Base-by-base conservation (phyloP, 352 stramenopile genomes). In the Globisporangium spiculum region DNA sequence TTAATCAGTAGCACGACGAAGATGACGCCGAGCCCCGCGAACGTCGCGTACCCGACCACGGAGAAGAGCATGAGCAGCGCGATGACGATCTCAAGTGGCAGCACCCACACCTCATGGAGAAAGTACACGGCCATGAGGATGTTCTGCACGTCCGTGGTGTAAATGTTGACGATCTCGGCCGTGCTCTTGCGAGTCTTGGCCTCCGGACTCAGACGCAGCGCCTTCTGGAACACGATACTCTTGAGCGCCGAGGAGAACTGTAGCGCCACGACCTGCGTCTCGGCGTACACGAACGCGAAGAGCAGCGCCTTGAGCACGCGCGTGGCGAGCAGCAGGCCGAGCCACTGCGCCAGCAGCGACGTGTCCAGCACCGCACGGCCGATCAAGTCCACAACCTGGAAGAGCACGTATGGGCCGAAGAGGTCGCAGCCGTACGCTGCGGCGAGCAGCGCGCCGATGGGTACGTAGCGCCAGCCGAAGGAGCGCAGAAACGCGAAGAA, bases 171-270 rank as follows among this genome's bases (percentile, higher is more conserved):
- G 32, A 92, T 79, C 22, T 82, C 77, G 52, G 77, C 75, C 20
- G 74, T 77, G 41, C 79, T 78, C 64, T 80, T 80, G 20, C 61
- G 54, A 18, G 73, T 74, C 7, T 72, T 70, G 27, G 70, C 69
- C 20, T 79, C 71, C 4, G 69, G 20, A 63, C 68, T 75, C 12
- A 93, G 74, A 0, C 82, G 73, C 55, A 92, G 67, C 27, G 83
- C 77, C 68, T 93, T 92, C 68, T 90, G 84, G 68, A 92, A 89
- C 2, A 94, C 75, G 53, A 91, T 68, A 69, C 80, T 89, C 75
- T 92, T 84, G 63, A 94, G 72, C 48, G 79, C 83, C 60, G 79
- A 75, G 20, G 83, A 83, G 55, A 93, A 84, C 62, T 78, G 76
- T 67, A 93, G 62, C 60, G 81, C 86, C 34, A 80, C 76, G 26